A percentile compares a stretch with the other conserved stretches of the same genome.
phyloP scores from a whole-genome alignment of 352 stramenopile species.

The Globisporangium cylindrosporum region DNA sequence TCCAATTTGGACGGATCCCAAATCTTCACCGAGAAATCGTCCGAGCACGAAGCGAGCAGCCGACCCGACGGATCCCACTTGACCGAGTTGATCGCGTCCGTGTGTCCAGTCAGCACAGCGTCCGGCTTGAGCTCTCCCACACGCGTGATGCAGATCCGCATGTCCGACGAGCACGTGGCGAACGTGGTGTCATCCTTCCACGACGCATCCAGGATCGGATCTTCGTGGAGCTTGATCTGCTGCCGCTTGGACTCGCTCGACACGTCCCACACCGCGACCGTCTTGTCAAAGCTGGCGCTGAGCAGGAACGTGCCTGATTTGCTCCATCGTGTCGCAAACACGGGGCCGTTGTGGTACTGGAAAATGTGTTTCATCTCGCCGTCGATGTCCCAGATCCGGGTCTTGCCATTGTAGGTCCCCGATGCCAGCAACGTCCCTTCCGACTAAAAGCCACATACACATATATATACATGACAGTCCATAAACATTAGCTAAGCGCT shows the following conservation, averaged over 20 bases:
- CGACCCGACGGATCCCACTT: conserved; percentile 95
- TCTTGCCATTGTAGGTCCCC: conserved; percentile 95
- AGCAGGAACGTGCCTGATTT: conserved; percentile 71
- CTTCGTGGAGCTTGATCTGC: conserved; percentile 93
- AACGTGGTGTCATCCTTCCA: conserved; percentile 95
- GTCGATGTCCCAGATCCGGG: conserved; percentile 67
- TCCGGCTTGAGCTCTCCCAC: conserved; percentile 78
- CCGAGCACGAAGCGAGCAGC: conserved; percentile 95
- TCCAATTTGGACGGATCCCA: conserved; percentile 81
- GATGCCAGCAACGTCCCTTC: conserved; percentile 92
- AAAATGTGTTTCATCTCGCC: conserved; percentile 84
- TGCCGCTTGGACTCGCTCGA: conserved; percentile 90
- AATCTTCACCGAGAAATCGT: conserved; percentile 98
- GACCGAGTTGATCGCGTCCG: conserved; percentile 98
- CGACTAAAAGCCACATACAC: conserved; percentile 32
- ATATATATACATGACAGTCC: neutral
- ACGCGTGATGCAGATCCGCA: conserved; percentile 87
- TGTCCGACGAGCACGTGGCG: conserved; percentile 94
- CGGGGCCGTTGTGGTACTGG: conserved; percentile 80
- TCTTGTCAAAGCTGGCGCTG: conserved; percentile 86
- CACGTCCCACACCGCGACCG: conserved; percentile 77
- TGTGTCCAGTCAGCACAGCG: conserved; percentile 91
- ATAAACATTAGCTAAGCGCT: neutral
- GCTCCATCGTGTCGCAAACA: conserved; percentile 86
- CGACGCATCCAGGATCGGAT: conserved; percentile 88